Evolutionary conservation across 441 rosid genomes (phyloP), one percentile per base, ranked within the genome.

Genomic region (Caryocar brasiliense): DNA sequence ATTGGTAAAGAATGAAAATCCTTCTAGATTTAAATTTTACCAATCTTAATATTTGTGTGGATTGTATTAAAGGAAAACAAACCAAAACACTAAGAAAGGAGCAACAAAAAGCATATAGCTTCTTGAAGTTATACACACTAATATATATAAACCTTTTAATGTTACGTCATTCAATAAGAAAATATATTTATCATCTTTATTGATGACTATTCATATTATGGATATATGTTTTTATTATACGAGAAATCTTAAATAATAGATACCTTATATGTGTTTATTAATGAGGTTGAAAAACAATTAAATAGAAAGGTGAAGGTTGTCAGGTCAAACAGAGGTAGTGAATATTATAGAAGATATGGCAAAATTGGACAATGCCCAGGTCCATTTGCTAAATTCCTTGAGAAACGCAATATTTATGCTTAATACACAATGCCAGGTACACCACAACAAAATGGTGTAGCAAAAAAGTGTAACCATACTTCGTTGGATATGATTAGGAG

Each of bases 51-150:
- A 11, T 28, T 15, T 46, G 36, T 29, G 24, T 46, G 14, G 24
- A 51, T 6, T 43, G 46, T 10, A 59, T 59, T 23, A 59, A 61
- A 3, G 35, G 60, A 11, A 61, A 53, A 19, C 9, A 20, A 9
- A 53, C 21, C 3, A 52, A 10, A 37, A 51, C 24, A 51, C 29
- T 7, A 59, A 27, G 26, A 59, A 59, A 28, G 13, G 2, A 39
- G 27, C 47, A 23, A 43, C 30, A 23, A 42, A 46, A 60, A 51
- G 51, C 2, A 15, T 2, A 2, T 9, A 49, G 8, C 43, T 32
- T n/a, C 40, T 59, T 24, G 57, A 50, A 19, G 19, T 61, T 2
- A 29, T 51, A 9, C 30, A 45, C 23, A 61, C 28, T 6, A 14
- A 52, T 18, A 61, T 44, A 10, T 61, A 27, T 39, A 4, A 50